These are phyloP conservation scores for Phenoliferia sp. DNA, from an alignment of 1,284 basidiomycete species.

Conservation along the genomic window DNA sequence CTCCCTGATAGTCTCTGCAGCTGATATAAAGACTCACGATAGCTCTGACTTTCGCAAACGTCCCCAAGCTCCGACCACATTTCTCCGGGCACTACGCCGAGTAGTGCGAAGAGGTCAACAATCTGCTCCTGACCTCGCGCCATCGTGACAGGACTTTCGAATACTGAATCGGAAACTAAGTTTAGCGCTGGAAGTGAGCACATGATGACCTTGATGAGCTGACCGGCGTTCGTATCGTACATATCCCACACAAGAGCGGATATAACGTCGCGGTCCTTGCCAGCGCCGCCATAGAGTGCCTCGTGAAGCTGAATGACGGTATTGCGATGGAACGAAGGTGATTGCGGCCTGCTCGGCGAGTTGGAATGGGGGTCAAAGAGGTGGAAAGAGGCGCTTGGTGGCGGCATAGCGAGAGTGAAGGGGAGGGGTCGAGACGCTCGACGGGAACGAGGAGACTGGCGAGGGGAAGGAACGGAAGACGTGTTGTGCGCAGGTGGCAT, in stretches of 20 bases:
- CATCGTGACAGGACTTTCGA: constrained; percentile 31
- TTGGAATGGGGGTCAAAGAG: background rate
- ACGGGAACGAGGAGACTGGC: background rate
- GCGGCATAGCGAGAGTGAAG: background rate
- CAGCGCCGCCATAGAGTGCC: constrained; percentile 23
- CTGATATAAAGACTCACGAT: constrained; percentile 7
- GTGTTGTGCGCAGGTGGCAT: background rate
- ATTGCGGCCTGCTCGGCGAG: background rate
- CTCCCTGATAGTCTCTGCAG: background rate
- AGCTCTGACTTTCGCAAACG: constrained; percentile 13
- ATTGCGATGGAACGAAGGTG: background rate
- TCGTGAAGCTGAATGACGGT: constrained; percentile 22
- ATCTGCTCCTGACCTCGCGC: constrained; percentile 22
- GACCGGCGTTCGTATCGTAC: constrained; percentile 15
- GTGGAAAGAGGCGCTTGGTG: background rate
- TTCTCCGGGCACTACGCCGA: constrained; percentile 24
- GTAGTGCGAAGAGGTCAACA: constrained; percentile 27
- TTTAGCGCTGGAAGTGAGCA: background rate
- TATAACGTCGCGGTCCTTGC: constrained; percentile 14
- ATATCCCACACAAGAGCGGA: constrained; percentile 7
- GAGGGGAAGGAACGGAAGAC: background rate
- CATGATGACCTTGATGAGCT: background rate
- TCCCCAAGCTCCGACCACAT: constrained; percentile 31
- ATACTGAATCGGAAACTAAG: constrained; percentile 6
- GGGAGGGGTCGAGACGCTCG: background rate